Evolutionary conservation across 352 stramenopile species (phyloP).

Genomic region (Thalassiosira hispida): DNA sequence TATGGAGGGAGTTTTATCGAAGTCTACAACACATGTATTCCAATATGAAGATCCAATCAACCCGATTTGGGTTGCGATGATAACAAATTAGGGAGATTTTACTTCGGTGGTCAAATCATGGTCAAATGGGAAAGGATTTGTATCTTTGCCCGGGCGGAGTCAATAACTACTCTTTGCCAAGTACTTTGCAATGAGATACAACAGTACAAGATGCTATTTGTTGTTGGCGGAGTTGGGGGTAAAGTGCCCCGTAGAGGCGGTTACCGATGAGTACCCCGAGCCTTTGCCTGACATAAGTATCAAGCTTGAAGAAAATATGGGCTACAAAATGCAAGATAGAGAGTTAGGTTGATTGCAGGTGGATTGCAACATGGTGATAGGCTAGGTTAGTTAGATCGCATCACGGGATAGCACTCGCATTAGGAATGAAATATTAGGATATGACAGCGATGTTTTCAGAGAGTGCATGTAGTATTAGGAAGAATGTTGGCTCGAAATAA

Average conservation of each 20-base stretch:
- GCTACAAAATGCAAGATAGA: background rate
- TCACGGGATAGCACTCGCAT: no score
- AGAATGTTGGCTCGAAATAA: no score
- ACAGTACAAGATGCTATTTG: constrained; percentile 31
- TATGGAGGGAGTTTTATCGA: constrained; percentile 33
- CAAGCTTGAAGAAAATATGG: constrained; percentile 7
- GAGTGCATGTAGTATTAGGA: no score
- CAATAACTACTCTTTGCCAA: constrained; percentile 27
- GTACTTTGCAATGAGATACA: constrained; percentile 53
- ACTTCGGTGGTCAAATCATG: constrained; percentile 39
- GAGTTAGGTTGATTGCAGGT: no score
- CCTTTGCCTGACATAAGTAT: constrained; percentile 33
- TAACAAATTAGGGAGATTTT: constrained; percentile 31
- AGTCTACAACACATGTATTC: constrained; percentile 41
- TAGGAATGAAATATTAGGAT: no score
- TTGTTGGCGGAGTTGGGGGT: constrained; percentile 32
- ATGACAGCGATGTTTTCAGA: no score
- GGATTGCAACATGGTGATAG: no score
- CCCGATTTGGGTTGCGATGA: constrained; percentile 26
- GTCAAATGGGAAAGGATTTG: constrained; percentile 3
- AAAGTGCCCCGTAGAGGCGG: constrained; percentile 33
- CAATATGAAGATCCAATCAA: constrained; percentile 55
- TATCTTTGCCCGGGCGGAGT: constrained; percentile 15
- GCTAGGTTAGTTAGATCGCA: no score
- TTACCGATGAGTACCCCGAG: background rate